Percentiles rank a stretch among this genome's conserved stretches.
phyloP scores from a whole-genome alignment of 352 stramenopile genomes.

The Globisporangium echinulatum region DNA sequence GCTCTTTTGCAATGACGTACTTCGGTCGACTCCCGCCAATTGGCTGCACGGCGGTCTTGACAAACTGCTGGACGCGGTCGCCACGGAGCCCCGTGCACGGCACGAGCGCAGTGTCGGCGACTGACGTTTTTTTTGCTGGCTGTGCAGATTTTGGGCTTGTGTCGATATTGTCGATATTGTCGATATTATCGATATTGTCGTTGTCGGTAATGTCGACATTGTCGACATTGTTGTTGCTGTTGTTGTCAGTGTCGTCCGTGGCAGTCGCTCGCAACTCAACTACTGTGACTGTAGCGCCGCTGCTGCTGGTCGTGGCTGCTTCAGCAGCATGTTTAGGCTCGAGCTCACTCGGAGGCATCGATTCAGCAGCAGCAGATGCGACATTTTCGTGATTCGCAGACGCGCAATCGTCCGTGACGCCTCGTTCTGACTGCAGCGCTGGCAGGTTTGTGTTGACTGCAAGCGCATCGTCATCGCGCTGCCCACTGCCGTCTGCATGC shows the following conservation, averaged over 20 bases:
- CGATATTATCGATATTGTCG: not conserved
- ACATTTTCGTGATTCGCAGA: too few species aligned
- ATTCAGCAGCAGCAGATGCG: too few species aligned
- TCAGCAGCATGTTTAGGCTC: too few species aligned
- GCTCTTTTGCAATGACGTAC: constrained; percentile 75
- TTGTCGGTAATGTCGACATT: not conserved
- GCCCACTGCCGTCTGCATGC: constrained; percentile 4
- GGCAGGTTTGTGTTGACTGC: not conserved
- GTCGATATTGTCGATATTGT: not conserved
- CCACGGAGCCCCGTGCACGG: constrained; percentile 59
- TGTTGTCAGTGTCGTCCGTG: too few species aligned
- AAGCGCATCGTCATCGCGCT: not conserved
- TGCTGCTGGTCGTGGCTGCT: too few species aligned
- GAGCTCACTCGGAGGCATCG: too few species aligned
- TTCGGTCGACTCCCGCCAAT: constrained; percentile 70
- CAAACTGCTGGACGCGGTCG: constrained; percentile 56
- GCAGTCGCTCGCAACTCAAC: too few species aligned
- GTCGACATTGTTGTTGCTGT: not conserved
- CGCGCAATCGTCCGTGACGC: too few species aligned
- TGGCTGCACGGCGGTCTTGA: constrained; percentile 55
- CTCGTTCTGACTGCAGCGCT: too few species aligned
- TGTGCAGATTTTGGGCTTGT: too few species aligned
- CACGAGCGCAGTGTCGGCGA: constrained; percentile 20
- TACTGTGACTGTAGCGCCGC: too few species aligned
- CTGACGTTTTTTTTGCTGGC: not conserved